phyloP scores from a whole-genome alignment of 495 filamentous ascomycete genomes.

The Podospora pseudoanserina region DNA sequence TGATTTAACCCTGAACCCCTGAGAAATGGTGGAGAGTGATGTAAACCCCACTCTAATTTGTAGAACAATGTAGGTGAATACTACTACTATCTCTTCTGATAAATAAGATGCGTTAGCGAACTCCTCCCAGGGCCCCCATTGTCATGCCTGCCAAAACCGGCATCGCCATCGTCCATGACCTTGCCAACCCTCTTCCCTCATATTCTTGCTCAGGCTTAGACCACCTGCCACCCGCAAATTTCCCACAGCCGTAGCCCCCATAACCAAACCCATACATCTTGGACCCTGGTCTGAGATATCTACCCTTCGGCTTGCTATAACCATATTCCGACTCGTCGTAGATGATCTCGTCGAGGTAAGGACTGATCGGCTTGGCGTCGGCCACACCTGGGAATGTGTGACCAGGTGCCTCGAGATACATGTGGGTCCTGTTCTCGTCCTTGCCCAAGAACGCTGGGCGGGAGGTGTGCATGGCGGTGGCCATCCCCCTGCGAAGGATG shows the following conservation, averaged over 20 bases:
- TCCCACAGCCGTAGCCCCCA: conserved; percentile 26
- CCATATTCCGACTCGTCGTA: conserved; percentile 17
- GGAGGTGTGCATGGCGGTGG: conserved; percentile 19
- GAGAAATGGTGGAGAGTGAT: neutral
- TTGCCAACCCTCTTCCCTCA: conserved; percentile 7
- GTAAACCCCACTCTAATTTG: no score
- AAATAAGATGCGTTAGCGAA: neutral
- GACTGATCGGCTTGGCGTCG: conserved; percentile 15
- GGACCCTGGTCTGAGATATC: conserved; percentile 28
- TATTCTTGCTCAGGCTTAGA: conserved; percentile 9
- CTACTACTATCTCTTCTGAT: no score
- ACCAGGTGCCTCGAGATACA: conserved; percentile 29
- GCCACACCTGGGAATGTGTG: conserved; percentile 24
- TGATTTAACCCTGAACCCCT: no score
- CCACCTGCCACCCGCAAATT: conserved; percentile 24
- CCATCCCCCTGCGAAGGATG: conserved; percentile 21
- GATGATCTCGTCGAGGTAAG: conserved; percentile 26
- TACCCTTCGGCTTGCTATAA: conserved; percentile 7
- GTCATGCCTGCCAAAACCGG: conserved; percentile 16
- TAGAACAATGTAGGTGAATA: no score
- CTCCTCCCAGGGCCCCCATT: conserved; percentile 16
- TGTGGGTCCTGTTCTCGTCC: conserved; percentile 19
- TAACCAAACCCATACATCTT: conserved; percentile 30
- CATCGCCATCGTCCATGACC: conserved; percentile 12
- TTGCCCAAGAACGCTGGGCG: conserved; percentile 21